phyloP scores from a whole-genome alignment of 2,329 filamentous ascomycete species.

The Trichophaea hybrida region DNA sequence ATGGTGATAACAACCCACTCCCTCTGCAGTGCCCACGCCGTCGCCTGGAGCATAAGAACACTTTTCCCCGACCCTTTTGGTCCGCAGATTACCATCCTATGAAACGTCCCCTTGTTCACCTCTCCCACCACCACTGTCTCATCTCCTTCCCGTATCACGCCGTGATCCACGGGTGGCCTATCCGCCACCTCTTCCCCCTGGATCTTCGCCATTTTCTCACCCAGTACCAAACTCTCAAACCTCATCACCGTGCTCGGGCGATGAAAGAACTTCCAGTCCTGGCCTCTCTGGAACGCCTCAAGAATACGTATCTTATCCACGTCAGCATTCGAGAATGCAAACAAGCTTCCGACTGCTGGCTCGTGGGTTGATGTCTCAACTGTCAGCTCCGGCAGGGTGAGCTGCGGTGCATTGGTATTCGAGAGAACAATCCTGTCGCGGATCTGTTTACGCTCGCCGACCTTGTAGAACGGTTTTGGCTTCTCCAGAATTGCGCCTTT shows the following conservation, averaged over 20 bases:
- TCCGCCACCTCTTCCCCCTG: constrained; percentile 41
- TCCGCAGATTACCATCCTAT: constrained; percentile 55
- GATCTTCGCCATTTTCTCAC: constrained; percentile 39
- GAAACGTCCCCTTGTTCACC: constrained; percentile 4
- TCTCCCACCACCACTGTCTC: neutral
- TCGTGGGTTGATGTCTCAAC: constrained; percentile 41
- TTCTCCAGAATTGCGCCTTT: constrained; percentile 12
- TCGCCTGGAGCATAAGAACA: constrained; percentile 66
- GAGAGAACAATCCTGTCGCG: constrained; percentile 81
- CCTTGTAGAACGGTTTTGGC: constrained; percentile 13
- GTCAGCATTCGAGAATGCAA: constrained; percentile 52
- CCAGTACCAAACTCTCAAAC: constrained; percentile 59
- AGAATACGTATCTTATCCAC: constrained; percentile 70
- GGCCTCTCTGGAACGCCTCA: constrained; percentile 80
- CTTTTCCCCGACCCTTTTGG: constrained; percentile 71
- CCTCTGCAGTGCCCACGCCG: constrained; percentile 66
- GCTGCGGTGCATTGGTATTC: constrained; percentile 81
- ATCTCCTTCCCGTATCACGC: no score
- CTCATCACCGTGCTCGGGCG: constrained; percentile 66
- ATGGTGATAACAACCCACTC: constrained; percentile 81
- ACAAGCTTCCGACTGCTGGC: constrained; percentile 46
- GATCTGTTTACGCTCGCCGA: constrained; percentile 70
- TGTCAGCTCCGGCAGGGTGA: constrained; percentile 52
- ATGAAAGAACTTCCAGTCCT: constrained; percentile 77
- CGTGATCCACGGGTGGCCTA: constrained; percentile 28